A percentile compares a stretch with the other conserved stretches of the same genome.
Evolutionary conservation across 2,329 filamentous ascomycete species (phyloP).

Genomic region (Talaromyces pinophilus): DNA sequence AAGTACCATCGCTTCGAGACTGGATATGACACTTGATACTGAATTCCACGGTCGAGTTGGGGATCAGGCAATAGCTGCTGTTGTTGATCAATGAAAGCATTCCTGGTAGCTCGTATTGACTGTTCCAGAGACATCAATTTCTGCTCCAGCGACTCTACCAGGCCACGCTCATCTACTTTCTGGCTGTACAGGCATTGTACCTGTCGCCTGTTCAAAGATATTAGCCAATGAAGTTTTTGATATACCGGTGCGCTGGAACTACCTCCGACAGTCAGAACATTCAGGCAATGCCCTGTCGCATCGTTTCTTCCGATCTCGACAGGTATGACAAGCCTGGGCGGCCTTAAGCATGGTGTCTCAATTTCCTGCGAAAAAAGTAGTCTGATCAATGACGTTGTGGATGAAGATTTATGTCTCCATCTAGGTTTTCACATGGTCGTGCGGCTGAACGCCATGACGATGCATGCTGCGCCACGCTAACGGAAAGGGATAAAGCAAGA

Average conservation of each 20-base stretch:
- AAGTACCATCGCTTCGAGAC: conserved; percentile 17
- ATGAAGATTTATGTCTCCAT: neutral
- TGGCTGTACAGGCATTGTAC: conserved; percentile 12
- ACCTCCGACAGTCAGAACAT: conserved; percentile 18
- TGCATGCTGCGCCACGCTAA: neutral
- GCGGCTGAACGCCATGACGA: neutral
- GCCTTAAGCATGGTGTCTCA: conserved; percentile 6
- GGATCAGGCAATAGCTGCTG: conserved; percentile 6
- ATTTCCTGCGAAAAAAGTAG: neutral
- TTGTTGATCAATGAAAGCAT: neutral
- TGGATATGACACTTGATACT: conserved; percentile 15
- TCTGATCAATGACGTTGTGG: neutral
- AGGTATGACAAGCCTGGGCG: conserved; percentile 11
- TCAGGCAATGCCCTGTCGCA: conserved; percentile 12
- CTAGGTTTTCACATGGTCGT: neutral
- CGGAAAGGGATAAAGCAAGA: neutral
- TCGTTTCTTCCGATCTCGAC: conserved; percentile 16
- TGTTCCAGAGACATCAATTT: conserved; percentile 13
- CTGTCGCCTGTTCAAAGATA: neutral
- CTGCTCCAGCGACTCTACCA: conserved; percentile 18
- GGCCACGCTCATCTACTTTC: conserved; percentile 13
- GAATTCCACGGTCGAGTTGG: conserved; percentile 7
- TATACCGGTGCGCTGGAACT: neutral
- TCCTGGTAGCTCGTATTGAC: neutral
- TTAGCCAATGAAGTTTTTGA: neutral